Evolutionary conservation across 2,329 filamentous ascomycete genomes (phyloP).

Genomic region (Aspergillus intermedius): DNA sequence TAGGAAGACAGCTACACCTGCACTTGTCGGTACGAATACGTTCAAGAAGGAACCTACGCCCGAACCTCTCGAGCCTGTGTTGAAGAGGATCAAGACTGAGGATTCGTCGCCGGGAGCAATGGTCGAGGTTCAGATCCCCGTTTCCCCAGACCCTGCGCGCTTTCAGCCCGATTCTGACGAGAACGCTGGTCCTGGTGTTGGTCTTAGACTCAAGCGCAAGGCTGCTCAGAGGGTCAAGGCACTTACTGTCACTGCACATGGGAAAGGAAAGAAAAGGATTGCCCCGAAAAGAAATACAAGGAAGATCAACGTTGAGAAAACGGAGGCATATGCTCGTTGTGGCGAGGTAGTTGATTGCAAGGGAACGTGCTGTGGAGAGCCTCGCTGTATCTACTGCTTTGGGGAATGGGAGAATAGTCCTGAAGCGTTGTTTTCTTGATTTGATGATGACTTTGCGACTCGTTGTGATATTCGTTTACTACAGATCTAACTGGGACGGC

Average conservation of each 20-base stretch:
- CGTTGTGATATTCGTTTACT: no score
- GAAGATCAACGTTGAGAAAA: neutral
- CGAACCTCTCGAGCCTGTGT: neutral
- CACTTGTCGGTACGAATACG: neutral
- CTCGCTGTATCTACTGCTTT: neutral
- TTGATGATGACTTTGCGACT: no score
- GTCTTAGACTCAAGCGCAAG: neutral
- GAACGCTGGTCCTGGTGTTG: neutral
- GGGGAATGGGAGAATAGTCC: neutral
- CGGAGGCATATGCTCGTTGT: neutral
- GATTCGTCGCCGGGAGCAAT: neutral
- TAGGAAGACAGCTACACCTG: neutral
- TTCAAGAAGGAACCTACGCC: neutral
- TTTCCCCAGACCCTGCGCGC: neutral
- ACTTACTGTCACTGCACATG: no score
- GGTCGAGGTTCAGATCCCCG: neutral
- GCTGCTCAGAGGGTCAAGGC: neutral
- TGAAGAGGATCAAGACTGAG: neutral
- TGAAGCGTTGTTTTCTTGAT: no score
- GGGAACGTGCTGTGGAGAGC: neutral
- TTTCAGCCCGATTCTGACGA: neutral
- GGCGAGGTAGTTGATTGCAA: neutral
- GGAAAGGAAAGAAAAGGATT: no score
- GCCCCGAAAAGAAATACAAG: neutral
- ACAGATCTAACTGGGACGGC: no score